These are phyloP conservation scores for Biancaea sappan DNA, from an alignment of 306 rosid genomes.

Conservation along the genomic window DNA sequence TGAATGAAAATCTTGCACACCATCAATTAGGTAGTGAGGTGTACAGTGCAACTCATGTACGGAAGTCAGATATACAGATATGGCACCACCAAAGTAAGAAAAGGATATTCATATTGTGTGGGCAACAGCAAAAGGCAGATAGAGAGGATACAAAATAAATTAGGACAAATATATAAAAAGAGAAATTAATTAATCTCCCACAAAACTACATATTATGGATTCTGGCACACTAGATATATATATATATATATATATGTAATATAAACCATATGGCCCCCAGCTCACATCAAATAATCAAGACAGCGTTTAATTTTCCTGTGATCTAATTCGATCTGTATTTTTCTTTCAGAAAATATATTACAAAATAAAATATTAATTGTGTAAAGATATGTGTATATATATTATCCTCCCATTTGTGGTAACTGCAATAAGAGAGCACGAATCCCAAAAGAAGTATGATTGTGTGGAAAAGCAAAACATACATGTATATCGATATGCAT, in stretches of 20 bases:
- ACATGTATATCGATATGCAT: not conserved
- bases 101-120: constrained; percentile 18
- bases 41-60: constrained; percentile 31
- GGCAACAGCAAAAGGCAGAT: constrained; percentile 19
- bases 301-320: constrained; percentile 20
- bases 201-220: constrained; percentile 24
- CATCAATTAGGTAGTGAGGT: not conserved
- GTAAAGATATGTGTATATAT: not conserved
- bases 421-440: constrained; percentile 32
- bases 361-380: not conserved
- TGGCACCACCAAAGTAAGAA: constrained; percentile 25
- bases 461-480: constrained; percentile 36
- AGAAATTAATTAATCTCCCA: not conserved
- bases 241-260: not conserved
- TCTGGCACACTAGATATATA: constrained; percentile 10
- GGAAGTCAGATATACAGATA: constrained; percentile 18
- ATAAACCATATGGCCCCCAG: constrained; percentile 8
- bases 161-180: constrained; percentile 35
- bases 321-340: constrained; percentile 14
- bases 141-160: constrained; percentile 22
- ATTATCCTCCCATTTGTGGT: constrained; percentile 6
- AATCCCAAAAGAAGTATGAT: constrained; percentile 38
- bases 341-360: not conserved
- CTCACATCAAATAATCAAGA: constrained; percentile 21
- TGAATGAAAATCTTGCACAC: not conserved